Base-by-base conservation (phyloP, 208 protist genomes). In the Naegleria fowleri region DNA sequence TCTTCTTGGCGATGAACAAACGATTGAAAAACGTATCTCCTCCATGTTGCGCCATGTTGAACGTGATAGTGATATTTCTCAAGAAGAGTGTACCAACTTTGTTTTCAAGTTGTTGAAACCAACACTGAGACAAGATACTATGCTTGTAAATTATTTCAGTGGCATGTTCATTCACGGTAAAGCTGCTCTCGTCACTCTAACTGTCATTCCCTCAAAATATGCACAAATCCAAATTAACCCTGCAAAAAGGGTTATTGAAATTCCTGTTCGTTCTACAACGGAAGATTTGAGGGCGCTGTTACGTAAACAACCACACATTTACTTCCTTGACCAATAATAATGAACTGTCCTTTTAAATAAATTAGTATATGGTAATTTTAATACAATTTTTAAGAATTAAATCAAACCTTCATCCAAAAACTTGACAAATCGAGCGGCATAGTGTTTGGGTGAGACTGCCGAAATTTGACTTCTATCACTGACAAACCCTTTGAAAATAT, bases 401-500 rank as follows among this genome's bases (percentile, higher is more conserved):
- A 48, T 48, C 5, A 79, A 9, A 36, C 29, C 16, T 36, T 90
- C 87, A 19, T 59, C 91, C 40, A 93, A 75, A 40, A 93, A 93
- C 29, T 92, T 59, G 5, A 90, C 33, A 76, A 93, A 93, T 40
- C 92, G 83, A 16, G 1, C 7, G 15, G 91, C 91, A 90, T 93
- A 93, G 22, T 83, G 39, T 4, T 51, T 40, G 22, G 92, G 91
- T 58, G 86, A 75, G 52, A 93, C 92, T 6, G 89, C 91, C 0
- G 91, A 92, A 67, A 93, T 92, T 51, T 88, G 67, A 33, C 1
- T 33, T 43, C 16, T 67, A 39, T 91, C 90, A 33, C 29, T 9
- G 3, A 25, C 33, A n/a, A 91, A 67, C 43, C 67, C 75, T 51
- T 92, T 92, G 43, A 91, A 93, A 22, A 52, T 38, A 83, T 93